A percentile compares a stretch with the other conserved stretches of the same genome.
phyloP scores from a whole-genome alignment of 192 early-diverging fungal species.

The Borealophlyctis nickersoniae region DNA sequence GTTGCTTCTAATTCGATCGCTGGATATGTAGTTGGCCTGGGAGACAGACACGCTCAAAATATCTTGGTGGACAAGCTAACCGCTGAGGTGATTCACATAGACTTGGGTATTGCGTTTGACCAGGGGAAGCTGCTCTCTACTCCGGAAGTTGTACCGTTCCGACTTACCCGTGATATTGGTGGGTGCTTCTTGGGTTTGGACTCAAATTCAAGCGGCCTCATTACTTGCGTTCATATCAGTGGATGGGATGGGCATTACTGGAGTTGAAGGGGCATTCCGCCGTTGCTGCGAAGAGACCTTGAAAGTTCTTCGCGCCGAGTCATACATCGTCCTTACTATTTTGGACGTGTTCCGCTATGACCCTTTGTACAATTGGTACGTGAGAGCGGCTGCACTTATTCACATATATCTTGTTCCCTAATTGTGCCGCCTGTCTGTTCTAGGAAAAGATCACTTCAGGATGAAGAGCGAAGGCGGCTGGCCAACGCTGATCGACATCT shows the following conservation, averaged over 20 bases:
- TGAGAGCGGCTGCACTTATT: constrained; percentile 4
- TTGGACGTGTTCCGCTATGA: constrained; percentile 93
- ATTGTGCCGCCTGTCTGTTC: neutral
- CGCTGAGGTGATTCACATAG: constrained; percentile 91
- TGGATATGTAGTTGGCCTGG: constrained; percentile 86
- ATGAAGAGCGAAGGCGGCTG: constrained; percentile 5
- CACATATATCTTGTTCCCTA: constrained; percentile 10
- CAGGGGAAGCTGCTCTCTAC: constrained; percentile 81
- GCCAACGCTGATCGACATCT: neutral
- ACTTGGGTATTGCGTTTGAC: constrained; percentile 96
- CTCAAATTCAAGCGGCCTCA: neutral
- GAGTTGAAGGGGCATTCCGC: constrained; percentile 76
- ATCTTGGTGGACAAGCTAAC: constrained; percentile 78
- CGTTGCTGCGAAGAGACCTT: constrained; percentile 76
- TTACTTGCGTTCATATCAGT: constrained; percentile 24
- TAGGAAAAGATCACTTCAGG: constrained; percentile 19
- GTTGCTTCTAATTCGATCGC: constrained; percentile 82
- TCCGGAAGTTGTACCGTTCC: constrained; percentile 90
- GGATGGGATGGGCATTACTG: constrained; percentile 81
- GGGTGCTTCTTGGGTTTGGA: too few relatives aligned
- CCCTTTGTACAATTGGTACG: constrained; percentile 73
- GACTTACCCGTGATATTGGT: constrained; percentile 82
- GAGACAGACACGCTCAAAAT: constrained; percentile 92
- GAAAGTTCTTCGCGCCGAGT: constrained; percentile 72
- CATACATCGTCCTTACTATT: constrained; percentile 78